Evolutionary conservation across 2,329 filamentous ascomycete species (phyloP).

Genomic region (Sporothrix curviconia): DNA sequence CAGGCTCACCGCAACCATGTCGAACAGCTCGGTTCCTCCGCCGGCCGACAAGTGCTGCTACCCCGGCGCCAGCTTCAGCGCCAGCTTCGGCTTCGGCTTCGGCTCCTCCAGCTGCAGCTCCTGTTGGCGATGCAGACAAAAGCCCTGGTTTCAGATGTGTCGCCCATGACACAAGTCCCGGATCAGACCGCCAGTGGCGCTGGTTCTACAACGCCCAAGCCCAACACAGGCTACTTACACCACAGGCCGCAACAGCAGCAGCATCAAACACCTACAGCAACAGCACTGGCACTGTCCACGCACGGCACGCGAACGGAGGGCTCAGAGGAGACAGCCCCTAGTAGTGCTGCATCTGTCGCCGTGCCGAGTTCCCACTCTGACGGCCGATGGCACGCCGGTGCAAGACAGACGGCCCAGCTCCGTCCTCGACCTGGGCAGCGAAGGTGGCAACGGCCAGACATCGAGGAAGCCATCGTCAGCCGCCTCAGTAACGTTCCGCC

Average conservation of each 20-base stretch:
- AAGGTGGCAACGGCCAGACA: slow-evolving; percentile 29
- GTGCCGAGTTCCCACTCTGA: neutral
- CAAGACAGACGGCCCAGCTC: slow-evolving; percentile 6
- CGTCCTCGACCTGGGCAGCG: slow-evolving; percentile 28
- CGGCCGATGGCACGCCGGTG: neutral
- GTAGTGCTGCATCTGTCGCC: slow-evolving; percentile 7
- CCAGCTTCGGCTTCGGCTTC: neutral
- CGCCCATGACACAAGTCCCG: slow-evolving; percentile 32
- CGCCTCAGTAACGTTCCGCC: slow-evolving; percentile 42
- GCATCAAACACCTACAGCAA: neutral
- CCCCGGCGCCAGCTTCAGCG: too few species aligned
- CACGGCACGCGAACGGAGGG: slow-evolving; percentile 5
- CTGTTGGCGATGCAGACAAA: slow-evolving; percentile 19
- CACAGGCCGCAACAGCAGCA: slow-evolving; percentile 8
- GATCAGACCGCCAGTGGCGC: slow-evolving; percentile 18
- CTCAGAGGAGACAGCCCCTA: slow-evolving; percentile 1
- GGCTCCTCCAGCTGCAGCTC: neutral
- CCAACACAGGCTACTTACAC: slow-evolving; percentile 24
- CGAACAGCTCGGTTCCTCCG: too few species aligned
- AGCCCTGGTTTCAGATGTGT: slow-evolving; percentile 39
- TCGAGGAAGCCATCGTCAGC: slow-evolving; percentile 42
- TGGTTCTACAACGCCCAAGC: slow-evolving; percentile 5
- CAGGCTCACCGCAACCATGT: neutral
- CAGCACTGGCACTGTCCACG: neutral
- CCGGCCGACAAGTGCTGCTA: too few species aligned